Conservation (phyloP, 1,139 yeast genomes). For the Hyphopichia fennica region DNA sequence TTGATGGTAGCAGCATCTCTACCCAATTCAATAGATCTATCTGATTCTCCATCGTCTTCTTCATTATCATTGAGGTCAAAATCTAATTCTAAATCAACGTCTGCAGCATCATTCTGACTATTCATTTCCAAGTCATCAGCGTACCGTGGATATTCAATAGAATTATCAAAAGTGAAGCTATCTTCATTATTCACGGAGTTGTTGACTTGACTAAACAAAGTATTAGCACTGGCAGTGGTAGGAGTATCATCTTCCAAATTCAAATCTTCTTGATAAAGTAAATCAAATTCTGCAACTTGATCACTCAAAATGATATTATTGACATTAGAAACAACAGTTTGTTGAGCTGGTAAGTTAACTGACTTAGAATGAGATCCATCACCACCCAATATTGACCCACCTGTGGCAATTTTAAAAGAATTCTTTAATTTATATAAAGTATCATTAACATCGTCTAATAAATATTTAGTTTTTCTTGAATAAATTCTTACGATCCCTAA, state of each 20-base stretch:
- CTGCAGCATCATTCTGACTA: constrained; percentile 14
- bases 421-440: constrained; percentile 72
- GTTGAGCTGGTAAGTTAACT: constrained; percentile 49
- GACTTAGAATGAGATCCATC: constrained; percentile 26
- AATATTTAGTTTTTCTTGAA: constrained; percentile 79
- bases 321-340: constrained; percentile 27
- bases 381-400: constrained; percentile 29
- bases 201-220: constrained; percentile 11
- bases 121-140: constrained; percentile 20
- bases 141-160: constrained; percentile 60
- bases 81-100: constrained; percentile 54
- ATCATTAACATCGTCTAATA: constrained; percentile 82
- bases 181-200: constrained; percentile 12
- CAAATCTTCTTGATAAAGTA: constrained; percentile 64
- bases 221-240: constrained; percentile 6
- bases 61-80: constrained; percentile 20
- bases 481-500: constrained; percentile 89
- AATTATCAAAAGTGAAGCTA: constrained; percentile 37
- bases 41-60: constrained; percentile 15
- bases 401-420: constrained; percentile 55
- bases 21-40: constrained; percentile 49
- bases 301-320: constrained; percentile 66
- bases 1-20: constrained; percentile 30
- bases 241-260: constrained; percentile 47
- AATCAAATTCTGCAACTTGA: constrained; percentile 76